Evolutionary conservation across 345 rosid species (phyloP).

Genomic region (Litchi chinensis): DNA sequence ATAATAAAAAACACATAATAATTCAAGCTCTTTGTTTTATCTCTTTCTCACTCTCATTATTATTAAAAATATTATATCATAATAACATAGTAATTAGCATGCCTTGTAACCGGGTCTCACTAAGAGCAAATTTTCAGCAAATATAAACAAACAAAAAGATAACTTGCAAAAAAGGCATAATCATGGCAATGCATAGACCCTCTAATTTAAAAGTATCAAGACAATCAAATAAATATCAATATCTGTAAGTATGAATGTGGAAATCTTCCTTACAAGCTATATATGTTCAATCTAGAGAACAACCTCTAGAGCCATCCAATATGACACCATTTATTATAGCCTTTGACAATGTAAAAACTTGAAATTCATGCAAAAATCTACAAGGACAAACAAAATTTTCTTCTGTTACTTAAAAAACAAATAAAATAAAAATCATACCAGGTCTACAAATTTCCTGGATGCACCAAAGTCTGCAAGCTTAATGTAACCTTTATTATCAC

Average conservation of each 20-base stretch:
- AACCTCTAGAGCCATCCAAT: conserved; percentile 98
- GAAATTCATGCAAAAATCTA: neutral
- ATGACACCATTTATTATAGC: conserved; percentile 76
- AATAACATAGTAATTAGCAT: neutral
- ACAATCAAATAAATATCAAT: neutral
- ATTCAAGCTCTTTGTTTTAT: neutral
- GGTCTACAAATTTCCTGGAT: conserved; percentile 80
- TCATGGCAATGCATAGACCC: neutral
- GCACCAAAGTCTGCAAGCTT: conserved; percentile 94
- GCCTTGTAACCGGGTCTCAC: neutral
- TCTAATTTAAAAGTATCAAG: neutral
- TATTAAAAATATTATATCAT: neutral
- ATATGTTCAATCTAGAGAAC: conserved; percentile 91
- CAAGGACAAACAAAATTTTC: neutral
- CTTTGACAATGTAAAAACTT: conserved; percentile 37
- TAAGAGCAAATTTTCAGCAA: neutral
- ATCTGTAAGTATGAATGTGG: neutral
- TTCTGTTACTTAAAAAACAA: neutral
- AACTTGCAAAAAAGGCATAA: neutral
- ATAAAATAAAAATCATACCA: conserved; percentile 31
- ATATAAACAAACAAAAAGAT: neutral
- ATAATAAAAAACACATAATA: neutral
- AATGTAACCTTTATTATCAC: conserved; percentile 89
- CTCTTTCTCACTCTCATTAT: neutral
- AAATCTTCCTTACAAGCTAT: conserved; percentile 64